A percentile compares a stretch with the other conserved stretches of the same genome.
Conservation (phyloP, 352 stramenopile genomes). For the Phytophthora ramorum region DNA sequence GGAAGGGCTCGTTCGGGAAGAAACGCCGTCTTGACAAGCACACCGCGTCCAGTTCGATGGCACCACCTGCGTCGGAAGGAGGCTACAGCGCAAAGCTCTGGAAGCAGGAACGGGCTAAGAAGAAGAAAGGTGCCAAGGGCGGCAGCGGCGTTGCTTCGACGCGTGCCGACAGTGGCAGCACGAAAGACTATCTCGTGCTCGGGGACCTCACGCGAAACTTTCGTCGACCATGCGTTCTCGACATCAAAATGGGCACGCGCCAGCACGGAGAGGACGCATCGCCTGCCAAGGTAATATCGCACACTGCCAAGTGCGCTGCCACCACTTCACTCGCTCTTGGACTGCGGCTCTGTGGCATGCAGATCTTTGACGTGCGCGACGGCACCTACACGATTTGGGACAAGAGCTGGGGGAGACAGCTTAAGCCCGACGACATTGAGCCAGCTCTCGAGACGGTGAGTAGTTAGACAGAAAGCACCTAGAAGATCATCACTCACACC, state of each 20-base stretch:
- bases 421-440: slow-evolving; percentile 62
- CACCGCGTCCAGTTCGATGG: slow-evolving; percentile 9
- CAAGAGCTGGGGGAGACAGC: slow-evolving; percentile 79
- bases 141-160: slow-evolving; percentile 13
- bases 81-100: slow-evolving; percentile 73
- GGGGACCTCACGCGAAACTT: slow-evolving; percentile 75
- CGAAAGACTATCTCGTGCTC: slow-evolving; percentile 71
- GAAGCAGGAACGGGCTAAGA: slow-evolving; percentile 52
- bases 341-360: slow-evolving; percentile 82
- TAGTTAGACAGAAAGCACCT: not conserved
- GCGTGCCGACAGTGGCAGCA: slow-evolving; percentile 15
- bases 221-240: slow-evolving; percentile 69
- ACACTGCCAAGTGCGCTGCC: slow-evolving; percentile 75
- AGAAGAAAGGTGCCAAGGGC: slow-evolving; percentile 19
- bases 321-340: slow-evolving; percentile 76
- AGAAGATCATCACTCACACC: not conserved
- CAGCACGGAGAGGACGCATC: slow-evolving; percentile 78
- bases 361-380: slow-evolving; percentile 72
- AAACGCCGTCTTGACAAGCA: slow-evolving; percentile 47
- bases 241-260: slow-evolving; percentile 86
- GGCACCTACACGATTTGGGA: slow-evolving; percentile 76
- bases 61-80: slow-evolving; percentile 18
- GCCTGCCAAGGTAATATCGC: slow-evolving; percentile 69
- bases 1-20: slow-evolving; percentile 34
- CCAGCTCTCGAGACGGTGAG: slow-evolving; percentile 69